Percentiles rank a stretch among this genome's conserved stretches.
These are phyloP conservation scores for Aureobasidium sp. DNA, from an alignment of 2,329 filamentous ascomycete genomes.

Conservation along the genomic window DNA sequence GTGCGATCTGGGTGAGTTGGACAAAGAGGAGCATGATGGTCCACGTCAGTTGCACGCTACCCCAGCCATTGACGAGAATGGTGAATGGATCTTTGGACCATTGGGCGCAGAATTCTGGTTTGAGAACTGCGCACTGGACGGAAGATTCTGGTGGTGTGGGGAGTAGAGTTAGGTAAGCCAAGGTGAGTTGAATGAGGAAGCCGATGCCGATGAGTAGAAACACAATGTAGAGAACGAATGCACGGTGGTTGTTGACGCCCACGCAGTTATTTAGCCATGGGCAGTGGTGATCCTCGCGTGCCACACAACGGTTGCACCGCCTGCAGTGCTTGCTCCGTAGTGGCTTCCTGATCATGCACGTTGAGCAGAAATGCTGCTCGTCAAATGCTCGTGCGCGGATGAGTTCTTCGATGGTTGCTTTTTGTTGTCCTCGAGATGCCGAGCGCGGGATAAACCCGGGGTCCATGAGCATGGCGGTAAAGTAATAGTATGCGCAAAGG, in stretches of 20 bases:
- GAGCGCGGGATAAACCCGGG: conserved; percentile 91
- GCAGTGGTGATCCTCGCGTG: conserved; percentile 96
- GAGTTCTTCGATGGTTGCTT: conserved; percentile 80
- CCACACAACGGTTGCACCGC: conserved; percentile 83
- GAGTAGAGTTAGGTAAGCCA: conserved; percentile 61
- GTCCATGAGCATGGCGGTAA: conserved; percentile 76
- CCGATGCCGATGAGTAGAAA: conserved; percentile 69
- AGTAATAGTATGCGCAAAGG: conserved; percentile 78
- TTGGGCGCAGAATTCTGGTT: conserved; percentile 65
- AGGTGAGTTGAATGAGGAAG: conserved; percentile 62
- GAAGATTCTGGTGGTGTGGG: conserved; percentile 42
- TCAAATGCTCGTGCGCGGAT: conserved; percentile 84
- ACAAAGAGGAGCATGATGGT: conserved; percentile 95
- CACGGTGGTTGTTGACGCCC: conserved; percentile 89
- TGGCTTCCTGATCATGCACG: conserved; percentile 89
- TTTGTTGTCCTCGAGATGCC: conserved; percentile 81
- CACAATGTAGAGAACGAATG: conserved; percentile 87
- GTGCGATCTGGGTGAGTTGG: conserved; percentile 84
- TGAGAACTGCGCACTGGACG: conserved; percentile 63
- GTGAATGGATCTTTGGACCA: conserved; percentile 80
- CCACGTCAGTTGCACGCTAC: conserved; percentile 80
- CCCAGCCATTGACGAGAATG: conserved; percentile 72
- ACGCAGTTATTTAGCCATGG: conserved; percentile 98
- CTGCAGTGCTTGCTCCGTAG: conserved; percentile 94
- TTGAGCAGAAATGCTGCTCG: conserved; percentile 86